Base-by-base conservation (phyloP, 192 early-diverging fungal genomes). In the Entomortierella chlamydospora region DNA sequence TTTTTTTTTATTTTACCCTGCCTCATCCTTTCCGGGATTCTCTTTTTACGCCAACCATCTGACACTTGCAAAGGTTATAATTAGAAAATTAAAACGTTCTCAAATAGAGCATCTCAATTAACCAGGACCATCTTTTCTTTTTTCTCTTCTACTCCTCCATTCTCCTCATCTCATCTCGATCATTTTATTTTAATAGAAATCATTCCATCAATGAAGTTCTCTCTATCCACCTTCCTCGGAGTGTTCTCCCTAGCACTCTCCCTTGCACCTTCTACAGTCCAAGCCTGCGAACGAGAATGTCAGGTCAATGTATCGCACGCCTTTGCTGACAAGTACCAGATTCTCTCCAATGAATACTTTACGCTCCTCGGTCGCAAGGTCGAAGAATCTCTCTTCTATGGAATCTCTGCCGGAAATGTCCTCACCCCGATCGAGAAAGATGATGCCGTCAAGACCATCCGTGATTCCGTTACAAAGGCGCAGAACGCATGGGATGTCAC, bases 241-340 rank as follows among this genome's bases (percentile, higher is more conserved):
- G 22, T 39, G 15, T 3, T 62, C 55, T 63, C 57, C 25, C 37
- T 77, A 9, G 25, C 65, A 20, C 60, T 63, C 0, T 52, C 53
- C 17, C 20, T 31, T 22, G 7, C 50, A 28, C 58, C 58, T 9
- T 56, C 45, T 9, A 18, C 25, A 20, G 45, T 43, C 1, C 42
- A 64, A 6, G 84, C 83, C 17, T 87, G 86, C 64, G 86, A 87
- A 54, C 69, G 64, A 3, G 70, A 77, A 22, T 87, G 86, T 52
- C 84, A 85, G 45, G 61, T 66, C 17, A 82, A 81, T 61, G 70
- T 85, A 53, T 80, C 86, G 0, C 58, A 64, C 39, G 84, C 68
- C n/a, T 87, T 87, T 31, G 72, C 83, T 0, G 69, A 72, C 31
- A 67, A 72, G 56, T 87, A 87, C 42, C 50, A 72, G 26, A 41